Percentiles rank a stretch among this genome's conserved stretches.
These are phyloP conservation scores for Voacanga thouarsii DNA, from an alignment of 257 asterid species.

Conservation along the genomic window DNA sequence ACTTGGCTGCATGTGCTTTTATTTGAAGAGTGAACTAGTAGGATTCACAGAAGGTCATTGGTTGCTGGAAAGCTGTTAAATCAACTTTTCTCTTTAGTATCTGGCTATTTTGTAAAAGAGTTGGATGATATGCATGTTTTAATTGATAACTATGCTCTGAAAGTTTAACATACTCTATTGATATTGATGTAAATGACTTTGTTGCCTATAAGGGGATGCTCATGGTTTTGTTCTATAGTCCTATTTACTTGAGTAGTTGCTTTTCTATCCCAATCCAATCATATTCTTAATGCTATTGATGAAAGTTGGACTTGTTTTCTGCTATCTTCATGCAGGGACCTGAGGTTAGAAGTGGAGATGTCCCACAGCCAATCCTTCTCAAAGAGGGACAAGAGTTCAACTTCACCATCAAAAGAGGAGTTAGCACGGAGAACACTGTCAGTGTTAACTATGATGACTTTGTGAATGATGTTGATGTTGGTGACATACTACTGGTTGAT, in stretches of 20 bases:
- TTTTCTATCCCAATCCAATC: background rate
- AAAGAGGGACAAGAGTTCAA: conserved; percentile 93
- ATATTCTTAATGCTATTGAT: background rate
- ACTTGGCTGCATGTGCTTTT: background rate
- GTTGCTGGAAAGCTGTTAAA: background rate
- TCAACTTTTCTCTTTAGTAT: background rate
- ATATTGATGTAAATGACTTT: background rate
- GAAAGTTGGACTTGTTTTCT: background rate
- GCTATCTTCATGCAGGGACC: conserved; percentile 59
- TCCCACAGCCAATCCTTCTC: conserved; percentile 72
- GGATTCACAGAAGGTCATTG: background rate
- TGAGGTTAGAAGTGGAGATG: conserved; percentile 98
- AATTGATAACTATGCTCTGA: background rate
- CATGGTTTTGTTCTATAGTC: background rate
- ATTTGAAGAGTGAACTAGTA: background rate
- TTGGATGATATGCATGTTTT: background rate
- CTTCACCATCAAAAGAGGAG: conserved; percentile 84
- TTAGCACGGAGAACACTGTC: conserved; percentile 79
- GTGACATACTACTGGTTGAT: conserved; percentile 84
- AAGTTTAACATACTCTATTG: background rate
- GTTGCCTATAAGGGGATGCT: background rate
- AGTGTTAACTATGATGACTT: conserved; percentile 97
- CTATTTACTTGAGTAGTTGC: background rate
- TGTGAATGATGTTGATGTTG: conserved; percentile 80
- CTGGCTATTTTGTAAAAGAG: background rate